Conservation (phyloP, 495 filamentous ascomycete genomes). For the Annulohypoxylon nitens region DNA sequence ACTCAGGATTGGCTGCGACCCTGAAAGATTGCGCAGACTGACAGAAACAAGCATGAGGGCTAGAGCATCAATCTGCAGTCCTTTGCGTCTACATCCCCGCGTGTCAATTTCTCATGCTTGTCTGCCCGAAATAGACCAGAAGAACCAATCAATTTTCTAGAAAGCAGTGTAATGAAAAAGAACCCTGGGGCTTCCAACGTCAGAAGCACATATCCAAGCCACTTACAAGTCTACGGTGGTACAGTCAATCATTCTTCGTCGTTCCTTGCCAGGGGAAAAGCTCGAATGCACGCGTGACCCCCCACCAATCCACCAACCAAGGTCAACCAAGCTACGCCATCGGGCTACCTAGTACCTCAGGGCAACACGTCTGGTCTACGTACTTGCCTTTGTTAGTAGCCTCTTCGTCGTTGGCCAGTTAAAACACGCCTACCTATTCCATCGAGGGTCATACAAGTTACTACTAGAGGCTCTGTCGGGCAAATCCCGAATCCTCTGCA, state of each 20-base stretch:
- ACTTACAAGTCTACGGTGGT: slow-evolving; percentile 31
- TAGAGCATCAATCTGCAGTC: slow-evolving; percentile 10
- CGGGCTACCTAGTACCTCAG: neutral
- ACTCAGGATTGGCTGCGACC: slow-evolving; percentile 10
- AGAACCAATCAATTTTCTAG: slow-evolving; percentile 26
- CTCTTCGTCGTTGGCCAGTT: slow-evolving; percentile 26
- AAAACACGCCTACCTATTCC: slow-evolving; percentile 16
- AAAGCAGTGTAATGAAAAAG: slow-evolving; percentile 12
- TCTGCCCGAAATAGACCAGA: slow-evolving; percentile 31
- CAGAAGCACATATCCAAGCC: slow-evolving; percentile 36
- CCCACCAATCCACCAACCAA: slow-evolving; percentile 17
- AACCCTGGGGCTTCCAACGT: slow-evolving; percentile 21
- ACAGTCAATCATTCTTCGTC: slow-evolving; percentile 38
- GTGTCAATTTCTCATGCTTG: slow-evolving; percentile 33
- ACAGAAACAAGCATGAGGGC: slow-evolving; percentile 4
- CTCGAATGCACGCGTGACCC: slow-evolving; percentile 36
- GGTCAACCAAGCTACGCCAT: neutral
- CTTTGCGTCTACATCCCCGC: slow-evolving; percentile 17
- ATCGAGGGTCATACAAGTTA: slow-evolving; percentile 7
- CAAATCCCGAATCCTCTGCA: slow-evolving; percentile 21
- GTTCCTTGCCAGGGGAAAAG: slow-evolving; percentile 28
- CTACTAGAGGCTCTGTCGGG: slow-evolving; percentile 40
- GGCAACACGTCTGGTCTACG: slow-evolving; percentile 2
- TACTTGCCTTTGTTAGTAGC: slow-evolving; percentile 29
- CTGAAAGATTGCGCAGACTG: slow-evolving; percentile 20